Evolutionary conservation across 2,329 filamentous ascomycete species (phyloP), one percentile per base, ranked within the genome.

Genomic region (Aspergillus sp.): DNA sequence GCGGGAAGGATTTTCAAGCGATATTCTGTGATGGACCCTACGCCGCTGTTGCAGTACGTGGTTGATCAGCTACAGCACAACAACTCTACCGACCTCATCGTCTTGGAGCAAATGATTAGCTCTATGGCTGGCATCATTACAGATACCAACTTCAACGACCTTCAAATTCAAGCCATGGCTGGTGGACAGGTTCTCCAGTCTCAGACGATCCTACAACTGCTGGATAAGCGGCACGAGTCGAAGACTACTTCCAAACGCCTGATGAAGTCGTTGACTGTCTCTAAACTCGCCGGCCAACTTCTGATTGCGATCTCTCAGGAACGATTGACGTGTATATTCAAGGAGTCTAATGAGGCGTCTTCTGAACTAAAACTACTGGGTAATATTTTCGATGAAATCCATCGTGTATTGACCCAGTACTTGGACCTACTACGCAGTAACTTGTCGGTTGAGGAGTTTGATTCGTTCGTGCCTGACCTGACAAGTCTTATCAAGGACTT

Each of bases 91-190:
- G 88, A 96, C 55, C 69, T 98, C 20, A 85, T 94, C 42, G 84
- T 98, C 39, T 66, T 98, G 26, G 83, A 91, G 52, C 86, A 96
- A 51, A 74, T 98, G 39, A 82, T 96, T 32, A 78, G 78, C 22
- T 84, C 83, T 2, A 96, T 98, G 91, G 86, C 85, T 12, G 93
- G 93, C 28, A 88, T 98, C 38, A 80, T 89, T 8, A 79, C 88
- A 3, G 81, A 89, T 39, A 74, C 80, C 32, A 85, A 88, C 51
- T 89, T 94, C 51, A 95, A 85, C 17, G 89, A 98, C 45, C 68
- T 79, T 12, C 88, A 95, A 59, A 74, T 94, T 16, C 68, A 84
- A 41, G 86, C 85, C 10, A 86, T 98, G 75, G 85, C 84, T 25
- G 89, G 88, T 39, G 88, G 89, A 10, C 77, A 85, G 32, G 67